Percentiles rank a stretch among this genome's conserved stretches.
Conservation (phyloP, 2,329 filamentous ascomycete species). For the Cephalotrichum gorgonifer region DNA sequence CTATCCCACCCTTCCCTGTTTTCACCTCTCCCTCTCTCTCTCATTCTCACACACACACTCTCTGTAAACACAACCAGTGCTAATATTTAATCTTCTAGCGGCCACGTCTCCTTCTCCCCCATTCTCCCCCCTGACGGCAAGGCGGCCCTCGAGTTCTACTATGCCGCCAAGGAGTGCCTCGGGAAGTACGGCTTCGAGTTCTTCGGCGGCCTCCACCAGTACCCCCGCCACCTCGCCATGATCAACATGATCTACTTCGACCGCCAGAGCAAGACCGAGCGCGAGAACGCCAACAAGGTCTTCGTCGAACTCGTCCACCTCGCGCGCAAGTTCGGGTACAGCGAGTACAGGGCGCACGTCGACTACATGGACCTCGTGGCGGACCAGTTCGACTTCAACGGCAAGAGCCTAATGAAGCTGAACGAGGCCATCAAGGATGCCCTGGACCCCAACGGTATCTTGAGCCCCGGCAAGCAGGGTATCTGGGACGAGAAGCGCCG, state of each 20-base stretch:
- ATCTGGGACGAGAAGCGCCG: constrained; percentile 20
- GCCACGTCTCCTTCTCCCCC: constrained; percentile 24
- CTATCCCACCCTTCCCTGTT: constrained; percentile 5
- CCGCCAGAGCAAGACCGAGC: constrained; percentile 25
- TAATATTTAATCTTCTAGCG: constrained; percentile 26
- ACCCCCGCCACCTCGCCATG: constrained; percentile 16
- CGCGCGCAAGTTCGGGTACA: constrained; percentile 27
- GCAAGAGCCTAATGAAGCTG: constrained; percentile 28
- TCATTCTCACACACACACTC: too few relatives aligned
- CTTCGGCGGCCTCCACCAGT: constrained; percentile 18
- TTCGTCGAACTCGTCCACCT: constrained; percentile 25
- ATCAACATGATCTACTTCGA: constrained; percentile 42
- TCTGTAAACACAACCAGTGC: constrained; percentile 30
- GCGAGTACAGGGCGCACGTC: constrained; percentile 36
- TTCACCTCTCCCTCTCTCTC: too few relatives aligned
- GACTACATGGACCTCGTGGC: constrained; percentile 36
- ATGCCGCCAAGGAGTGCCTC: constrained; percentile 16
- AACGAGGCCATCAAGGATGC: constrained; percentile 33
- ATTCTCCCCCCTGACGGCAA: constrained; percentile 22
- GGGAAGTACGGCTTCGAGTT: constrained; percentile 17
- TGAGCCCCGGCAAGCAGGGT: constrained; percentile 23
- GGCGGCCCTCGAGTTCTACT: constrained; percentile 22
- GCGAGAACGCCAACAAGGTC: constrained; percentile 13
- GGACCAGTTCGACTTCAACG: constrained; percentile 31
- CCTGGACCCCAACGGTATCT: constrained; percentile 28